Percentiles rank a stretch among this genome's conserved stretches.
Conservation (phyloP, 768 basidiomycete genomes). For the Vishniacozyma victoriae region DNA sequence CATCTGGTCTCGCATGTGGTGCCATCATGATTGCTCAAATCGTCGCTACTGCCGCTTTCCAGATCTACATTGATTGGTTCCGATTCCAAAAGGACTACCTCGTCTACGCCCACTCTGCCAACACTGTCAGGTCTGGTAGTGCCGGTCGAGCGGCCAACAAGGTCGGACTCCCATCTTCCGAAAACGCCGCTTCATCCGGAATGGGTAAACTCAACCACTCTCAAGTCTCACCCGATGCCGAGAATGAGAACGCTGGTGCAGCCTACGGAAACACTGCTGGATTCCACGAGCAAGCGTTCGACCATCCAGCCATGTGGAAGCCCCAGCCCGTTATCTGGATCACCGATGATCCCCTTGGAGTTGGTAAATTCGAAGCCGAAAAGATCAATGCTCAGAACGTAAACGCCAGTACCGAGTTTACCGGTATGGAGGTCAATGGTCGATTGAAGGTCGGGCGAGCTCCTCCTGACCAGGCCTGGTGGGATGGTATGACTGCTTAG, state of each 20-base stretch:
- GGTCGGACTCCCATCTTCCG: no score
- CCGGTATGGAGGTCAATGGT: constrained; percentile 41
- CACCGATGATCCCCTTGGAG: constrained; percentile 42
- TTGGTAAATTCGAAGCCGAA: constrained; percentile 42
- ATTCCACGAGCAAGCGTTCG: constrained; percentile 45
- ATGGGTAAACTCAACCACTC: constrained; percentile 2
- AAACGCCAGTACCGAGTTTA: constrained; percentile 40
- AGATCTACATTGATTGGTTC: constrained; percentile 42
- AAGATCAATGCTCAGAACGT: constrained; percentile 37
- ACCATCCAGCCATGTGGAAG: constrained; percentile 48
- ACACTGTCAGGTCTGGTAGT: constrained; percentile 13
- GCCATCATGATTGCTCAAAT: constrained; percentile 43
- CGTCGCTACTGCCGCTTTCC: constrained; percentile 35
- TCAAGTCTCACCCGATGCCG: constrained; percentile 14
- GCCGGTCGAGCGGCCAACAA: constrained; percentile 4
- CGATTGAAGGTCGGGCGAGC: constrained; percentile 32
- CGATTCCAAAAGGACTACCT: constrained; percentile 35
- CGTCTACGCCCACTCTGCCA: constrained; percentile 30
- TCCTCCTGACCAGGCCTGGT: constrained; percentile 47
- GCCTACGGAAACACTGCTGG: constrained; percentile 42
- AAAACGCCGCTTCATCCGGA: background rate
- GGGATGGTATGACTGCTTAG: constrained; percentile 28
- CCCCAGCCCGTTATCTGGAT: constrained; percentile 47
- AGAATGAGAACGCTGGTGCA: constrained; percentile 30
- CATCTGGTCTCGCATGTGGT: constrained; percentile 43